Base-by-base conservation (phyloP, 495 filamentous ascomycete genomes). In the Annulohypoxylon nitens region DNA sequence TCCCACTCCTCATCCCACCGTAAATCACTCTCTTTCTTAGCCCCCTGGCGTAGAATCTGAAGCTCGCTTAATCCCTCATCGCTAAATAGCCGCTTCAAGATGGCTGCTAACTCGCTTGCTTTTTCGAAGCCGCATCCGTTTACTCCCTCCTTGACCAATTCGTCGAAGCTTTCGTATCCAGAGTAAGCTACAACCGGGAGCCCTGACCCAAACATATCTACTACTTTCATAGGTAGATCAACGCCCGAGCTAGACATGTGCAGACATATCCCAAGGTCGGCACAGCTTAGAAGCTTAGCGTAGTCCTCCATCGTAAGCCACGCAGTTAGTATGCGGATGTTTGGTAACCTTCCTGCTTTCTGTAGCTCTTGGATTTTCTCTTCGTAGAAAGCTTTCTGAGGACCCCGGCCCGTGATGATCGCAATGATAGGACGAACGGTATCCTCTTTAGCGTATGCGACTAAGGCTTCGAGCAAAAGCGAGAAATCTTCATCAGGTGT, bases 201-300 rank as follows among this genome's bases (percentile, higher is more conserved):
- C 0, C 96, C 96, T 0, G 93, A 91, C 0, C 96, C 96, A 76
- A 98, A 97, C 93, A 99, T 96, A 75, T 99, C 96, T 5, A 99
- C 95, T 7, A 99, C 95, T 82, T 99, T 99, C 96, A 99, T 99
- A 0, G 96, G 96, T 23, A 99, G 82, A 82, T 99, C 96, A 0
- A 99, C 93, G 2, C 96, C 96, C 50, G 93, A 97, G 73, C 91
- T 95, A 71, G 93, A 97, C 61, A 88, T 97, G 80, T 99, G 96
- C 55, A 99, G 84, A 74, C 93, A 96, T 16, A 99, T 88, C 2
- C 96, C 96, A 10, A 98, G 79, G 66, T 98, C 96, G 16, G 96
- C 95, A 48, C 90, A 91, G 30, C 90, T 93, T n/a, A 99, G 86
- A 11, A 98, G 86, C 4, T 81, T 85, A 0, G 96, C 95, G 79